These are phyloP conservation scores for Schizosaccharomyces cryophilus DNA, from an alignment of 805 yeast genomes.

Conservation along the genomic window DNA sequence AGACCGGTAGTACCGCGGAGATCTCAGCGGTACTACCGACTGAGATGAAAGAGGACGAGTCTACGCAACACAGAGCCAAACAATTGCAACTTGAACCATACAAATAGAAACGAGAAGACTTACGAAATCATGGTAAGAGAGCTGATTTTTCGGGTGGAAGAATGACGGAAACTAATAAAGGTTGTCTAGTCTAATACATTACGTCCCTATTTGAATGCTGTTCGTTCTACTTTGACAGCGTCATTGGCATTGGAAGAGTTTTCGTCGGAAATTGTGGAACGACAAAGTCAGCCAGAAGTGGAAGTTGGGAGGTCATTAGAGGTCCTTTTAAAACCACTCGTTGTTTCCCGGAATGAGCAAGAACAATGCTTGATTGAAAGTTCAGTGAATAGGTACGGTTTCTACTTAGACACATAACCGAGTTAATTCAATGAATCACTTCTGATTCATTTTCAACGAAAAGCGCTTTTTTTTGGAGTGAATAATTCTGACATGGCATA, in stretches of 20 bases:
- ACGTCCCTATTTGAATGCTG: slow-evolving; percentile 84
- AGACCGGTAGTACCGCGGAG: too few species aligned
- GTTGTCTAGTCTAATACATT: slow-evolving; percentile 66
- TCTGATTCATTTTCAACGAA: neutral
- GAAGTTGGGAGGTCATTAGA: slow-evolving; percentile 71
- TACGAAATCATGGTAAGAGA: neutral
- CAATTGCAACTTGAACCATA: neutral
- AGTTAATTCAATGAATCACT: neutral
- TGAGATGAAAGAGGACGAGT: too few species aligned
- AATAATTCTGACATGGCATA: too few species aligned
- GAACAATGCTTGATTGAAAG: slow-evolving; percentile 85
- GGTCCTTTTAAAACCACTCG: slow-evolving; percentile 67
- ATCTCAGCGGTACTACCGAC: too few species aligned
- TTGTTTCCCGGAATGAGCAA: slow-evolving; percentile 75
- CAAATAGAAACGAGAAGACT: neutral
- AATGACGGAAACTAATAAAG: neutral
- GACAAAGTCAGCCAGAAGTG: slow-evolving; percentile 92
- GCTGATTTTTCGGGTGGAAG: neutral
- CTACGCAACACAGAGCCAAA: too few species aligned
- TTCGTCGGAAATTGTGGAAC: slow-evolving; percentile 82
- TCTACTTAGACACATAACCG: neutral
- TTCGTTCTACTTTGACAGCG: slow-evolving; percentile 76
- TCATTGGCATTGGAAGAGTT: slow-evolving; percentile 82
- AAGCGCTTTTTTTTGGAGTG: too few species aligned
- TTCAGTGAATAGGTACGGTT: slow-evolving; percentile 43